Evolutionary conservation across 495 filamentous ascomycete genomes (phyloP), one percentile per base, ranked within the genome.

Genomic region (Penicillium nucicola): DNA sequence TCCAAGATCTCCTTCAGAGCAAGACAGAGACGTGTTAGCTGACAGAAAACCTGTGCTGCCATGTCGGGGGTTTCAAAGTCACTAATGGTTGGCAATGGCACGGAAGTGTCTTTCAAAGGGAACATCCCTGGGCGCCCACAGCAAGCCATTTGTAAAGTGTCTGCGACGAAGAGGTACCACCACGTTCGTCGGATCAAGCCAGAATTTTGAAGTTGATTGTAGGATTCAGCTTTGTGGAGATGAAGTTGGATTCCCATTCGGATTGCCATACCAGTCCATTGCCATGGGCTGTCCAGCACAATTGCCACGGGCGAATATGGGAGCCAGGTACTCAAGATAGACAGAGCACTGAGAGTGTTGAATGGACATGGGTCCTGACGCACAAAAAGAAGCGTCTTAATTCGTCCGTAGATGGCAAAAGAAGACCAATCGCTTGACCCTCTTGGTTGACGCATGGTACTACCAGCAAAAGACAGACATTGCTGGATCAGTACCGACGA

Each of bases 221-320:
- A 58, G 18, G 55, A 42, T 19, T 46, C 49, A 11, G 50, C 41
- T 3, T 51, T 13, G 19, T 61, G 58, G n/a, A 58, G 18, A 4
- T 54, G 55, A 25, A 61, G 34, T 22, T 61, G 55, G 1, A 61
- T 30, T 1, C 37, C 55, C 0, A 58, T 45, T 18, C 58, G 47
- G 5, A 51, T 52, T 20, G 48, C 51, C 47, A 58, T 48, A 3
- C 58, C 55, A 12, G 39, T 14, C 58, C 58, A 61, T 35, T 61
- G 45, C 55, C 55, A 61, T 5, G 58, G 58, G 5, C 48, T 52
- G 36, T 61, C 55, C 23, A 60, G 22, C 3, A 47, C 30, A 12
- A 60, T 31, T 12, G 25, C 37, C 4, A 45, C 49, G 5, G 57
- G 40, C 2, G 40, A 28, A 19, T 45, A 43, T 22, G 43, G 42